phyloP scores from a whole-genome alignment of 805 yeast species.

The Saturnispora zaruensis region DNA sequence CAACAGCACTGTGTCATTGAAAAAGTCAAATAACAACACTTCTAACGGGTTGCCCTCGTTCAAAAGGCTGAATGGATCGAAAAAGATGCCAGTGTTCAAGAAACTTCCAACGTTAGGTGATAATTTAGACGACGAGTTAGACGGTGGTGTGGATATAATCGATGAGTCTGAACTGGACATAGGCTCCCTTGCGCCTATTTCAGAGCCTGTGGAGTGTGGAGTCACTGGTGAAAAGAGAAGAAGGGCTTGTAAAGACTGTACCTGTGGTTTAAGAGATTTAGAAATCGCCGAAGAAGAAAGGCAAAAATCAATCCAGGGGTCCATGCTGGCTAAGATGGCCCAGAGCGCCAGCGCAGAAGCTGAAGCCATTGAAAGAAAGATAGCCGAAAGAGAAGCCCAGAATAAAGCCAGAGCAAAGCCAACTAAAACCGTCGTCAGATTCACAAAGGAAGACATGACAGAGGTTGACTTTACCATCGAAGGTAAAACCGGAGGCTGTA shows the following conservation, averaged over 20 bases:
- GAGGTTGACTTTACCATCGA: slow-evolving; percentile 95
- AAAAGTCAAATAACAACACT: slow-evolving; percentile 9
- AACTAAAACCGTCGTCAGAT: slow-evolving; percentile 32
- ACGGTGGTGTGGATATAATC: slow-evolving; percentile 15
- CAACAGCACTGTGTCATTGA: slow-evolving; percentile 18
- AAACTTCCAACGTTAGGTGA: slow-evolving; percentile 27
- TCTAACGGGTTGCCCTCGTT: slow-evolving; percentile 22
- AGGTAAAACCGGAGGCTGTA: slow-evolving; percentile 96
- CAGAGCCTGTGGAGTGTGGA: slow-evolving; percentile 50
- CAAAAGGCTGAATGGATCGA: slow-evolving; percentile 17
- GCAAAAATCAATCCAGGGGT: slow-evolving; percentile 37
- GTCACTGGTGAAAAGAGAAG: slow-evolving; percentile 53
- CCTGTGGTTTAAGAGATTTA: slow-evolving; percentile 89
- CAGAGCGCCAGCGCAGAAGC: slow-evolving; percentile 47
- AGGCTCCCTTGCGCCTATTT: slow-evolving; percentile 29
- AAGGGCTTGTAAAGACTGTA: slow-evolving; percentile 96
- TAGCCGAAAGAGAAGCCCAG: slow-evolving; percentile 23
- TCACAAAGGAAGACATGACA: slow-evolving; percentile 61
- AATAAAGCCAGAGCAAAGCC: slow-evolving; percentile 10
- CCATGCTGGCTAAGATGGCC: slow-evolving; percentile 40
- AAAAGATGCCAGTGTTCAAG: slow-evolving; percentile 7
- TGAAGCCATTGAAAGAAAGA: slow-evolving; percentile 42
- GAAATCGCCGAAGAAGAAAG: slow-evolving; percentile 57
- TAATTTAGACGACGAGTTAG: slow-evolving; percentile 14
- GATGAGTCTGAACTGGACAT: slow-evolving; percentile 35